A percentile compares a stretch with the other conserved stretches of the same genome.
Conservation (phyloP, 129 eudicot genomes). For the Rutidosis leptorrhynchoides region DNA sequence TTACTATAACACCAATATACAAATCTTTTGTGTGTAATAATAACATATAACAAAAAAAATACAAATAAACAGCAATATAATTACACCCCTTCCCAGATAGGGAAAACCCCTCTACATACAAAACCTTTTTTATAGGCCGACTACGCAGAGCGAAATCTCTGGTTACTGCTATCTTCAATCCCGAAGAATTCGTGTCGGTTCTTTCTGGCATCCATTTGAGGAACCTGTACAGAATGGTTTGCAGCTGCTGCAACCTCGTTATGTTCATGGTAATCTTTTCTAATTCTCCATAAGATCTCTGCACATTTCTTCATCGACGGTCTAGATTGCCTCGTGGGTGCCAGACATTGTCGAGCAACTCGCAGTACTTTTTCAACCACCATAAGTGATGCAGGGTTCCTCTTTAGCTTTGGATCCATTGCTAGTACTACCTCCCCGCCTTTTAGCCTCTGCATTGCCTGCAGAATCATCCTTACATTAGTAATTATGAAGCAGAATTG, state of each 20-base stretch:
- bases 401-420: conserved; percentile 70
- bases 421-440: conserved; percentile 59
- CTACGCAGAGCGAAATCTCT: conserved; percentile 50
- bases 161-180: conserved; percentile 44
- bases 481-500: background rate
- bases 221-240: conserved; percentile 45
- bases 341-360: conserved; percentile 64
- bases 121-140: conserved; percentile 20
- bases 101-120: conserved; percentile 35
- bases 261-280: conserved; percentile 52
- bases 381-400: conserved; percentile 65
- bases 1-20: background rate
- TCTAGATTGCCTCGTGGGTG: conserved; percentile 55
- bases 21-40: background rate
- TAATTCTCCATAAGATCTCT: conserved; percentile 59
- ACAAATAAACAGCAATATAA: conserved; percentile 21
- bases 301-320: conserved; percentile 74
- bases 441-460: conserved; percentile 68
- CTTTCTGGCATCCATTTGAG: conserved; percentile 39
- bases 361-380: conserved; percentile 63
- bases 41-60: conserved; percentile 6
- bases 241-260: conserved; percentile 28
- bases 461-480: conserved; percentile 21
- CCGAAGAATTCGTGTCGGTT: conserved; percentile 44
- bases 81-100: no score